Conservation (phyloP, 176 grass and related monocot genomes). For the bread wheat (Triticum aestivum) region IWGSC_CS_RefSeq_v2.1 NC_057805.1:347582069-347582568, state of each 20-base stretch:
- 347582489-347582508: no score
- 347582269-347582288: neutral
- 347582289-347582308: slow-evolving; percentile 1
- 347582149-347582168: slow-evolving; percentile 23
- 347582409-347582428: no score
- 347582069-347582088: slow-evolving; percentile 21
- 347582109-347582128: slow-evolving; percentile 3
- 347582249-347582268: neutral
- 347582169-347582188: neutral
- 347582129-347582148: neutral
- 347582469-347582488: no score
- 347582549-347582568: no score
- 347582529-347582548: no score
- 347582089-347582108: slow-evolving; percentile 4
- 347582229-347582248: neutral
- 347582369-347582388: no score
- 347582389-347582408: no score
- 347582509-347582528: no score
- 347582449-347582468: no score
- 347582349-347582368: neutral
- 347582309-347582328: neutral
- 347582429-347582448: no score
- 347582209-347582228: neutral
- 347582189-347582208: neutral
- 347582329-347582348: slow-evolving; percentile 25